phyloP scores from a whole-genome alignment of 2,329 filamentous ascomycete species.

The Aspergillus caelatus region DNA sequence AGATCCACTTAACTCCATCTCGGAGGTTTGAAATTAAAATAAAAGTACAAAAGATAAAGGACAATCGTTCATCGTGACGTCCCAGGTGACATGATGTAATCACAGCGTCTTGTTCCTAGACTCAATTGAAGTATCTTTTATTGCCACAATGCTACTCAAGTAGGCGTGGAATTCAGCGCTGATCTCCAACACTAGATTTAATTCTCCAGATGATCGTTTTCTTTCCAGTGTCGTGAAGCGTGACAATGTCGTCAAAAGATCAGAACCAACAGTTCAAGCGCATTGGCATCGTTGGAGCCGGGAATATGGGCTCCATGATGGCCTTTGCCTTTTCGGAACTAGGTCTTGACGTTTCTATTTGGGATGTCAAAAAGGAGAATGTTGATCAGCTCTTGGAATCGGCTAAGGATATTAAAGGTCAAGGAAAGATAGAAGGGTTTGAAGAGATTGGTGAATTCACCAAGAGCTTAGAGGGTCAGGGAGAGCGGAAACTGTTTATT shows the following conservation, averaged over 20 bases:
- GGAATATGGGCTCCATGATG: constrained; percentile 49
- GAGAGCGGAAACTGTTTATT: constrained; percentile 39
- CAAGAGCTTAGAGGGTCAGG: constrained; percentile 35
- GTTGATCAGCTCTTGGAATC: constrained; percentile 34
- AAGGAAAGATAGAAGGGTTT: constrained; percentile 38
- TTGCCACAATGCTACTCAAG: neutral
- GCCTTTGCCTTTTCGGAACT: constrained; percentile 44
- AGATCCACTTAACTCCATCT: neutral
- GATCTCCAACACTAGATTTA: neutral
- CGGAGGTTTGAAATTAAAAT: neutral
- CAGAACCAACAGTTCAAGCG: constrained; percentile 33
- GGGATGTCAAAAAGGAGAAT: constrained; percentile 39
- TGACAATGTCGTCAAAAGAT: constrained; percentile 22
- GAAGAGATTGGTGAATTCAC: constrained; percentile 40
- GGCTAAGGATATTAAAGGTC: constrained; percentile 26
- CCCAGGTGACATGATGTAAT: neutral
- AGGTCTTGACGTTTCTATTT: constrained; percentile 43
- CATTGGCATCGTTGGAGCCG: constrained; percentile 44
- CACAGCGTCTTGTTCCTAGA: neutral
- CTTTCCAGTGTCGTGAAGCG: neutral
- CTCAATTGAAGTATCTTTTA: neutral
- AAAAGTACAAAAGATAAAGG: neutral
- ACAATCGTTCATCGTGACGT: neutral
- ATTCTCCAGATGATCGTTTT: neutral
- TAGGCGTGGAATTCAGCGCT: neutral